Percentiles rank a stretch among this genome's conserved stretches.
phyloP scores from a whole-genome alignment of 164 flowering plant species.

The Umbellularia californica region DNA sequence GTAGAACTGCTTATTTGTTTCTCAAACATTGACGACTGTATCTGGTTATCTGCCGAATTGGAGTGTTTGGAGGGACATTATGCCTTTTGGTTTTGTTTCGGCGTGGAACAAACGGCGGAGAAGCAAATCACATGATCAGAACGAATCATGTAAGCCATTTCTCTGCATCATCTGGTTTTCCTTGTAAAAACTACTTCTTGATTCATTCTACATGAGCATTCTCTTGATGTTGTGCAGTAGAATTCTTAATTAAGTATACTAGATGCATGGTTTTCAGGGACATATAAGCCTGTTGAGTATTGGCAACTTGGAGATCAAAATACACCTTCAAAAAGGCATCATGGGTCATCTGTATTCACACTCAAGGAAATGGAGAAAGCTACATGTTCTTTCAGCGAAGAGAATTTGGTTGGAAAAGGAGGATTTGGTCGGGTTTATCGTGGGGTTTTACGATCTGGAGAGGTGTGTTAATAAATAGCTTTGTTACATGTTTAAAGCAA shows the following conservation, averaged over 20 bases:
- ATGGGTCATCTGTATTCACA: slow-evolving; percentile 74
- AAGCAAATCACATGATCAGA: slow-evolving; percentile 72
- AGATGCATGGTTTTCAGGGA: slow-evolving; percentile 49
- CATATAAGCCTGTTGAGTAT: slow-evolving; percentile 55
- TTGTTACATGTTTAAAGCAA: too few species aligned
- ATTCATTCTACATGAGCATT: neutral
- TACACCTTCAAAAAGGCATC: slow-evolving; percentile 44
- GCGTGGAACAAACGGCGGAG: slow-evolving; percentile 95
- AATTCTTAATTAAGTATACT: neutral
- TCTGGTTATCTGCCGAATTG: neutral
- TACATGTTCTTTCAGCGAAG: slow-evolving; percentile 71
- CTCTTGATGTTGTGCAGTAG: neutral
- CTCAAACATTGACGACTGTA: neutral
- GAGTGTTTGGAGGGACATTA: slow-evolving; percentile 16
- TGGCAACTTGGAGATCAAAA: slow-evolving; percentile 70
- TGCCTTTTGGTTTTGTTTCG: slow-evolving; percentile 85
- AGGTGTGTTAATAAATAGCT: slow-evolving; percentile 42
- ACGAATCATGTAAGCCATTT: slow-evolving; percentile 67
- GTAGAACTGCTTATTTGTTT: neutral
- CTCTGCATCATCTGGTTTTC: slow-evolving; percentile 1
- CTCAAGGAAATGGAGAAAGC: slow-evolving; percentile 97
- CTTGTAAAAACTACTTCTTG: neutral
- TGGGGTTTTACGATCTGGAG: slow-evolving; percentile 79
- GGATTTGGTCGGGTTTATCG: slow-evolving; percentile 91
- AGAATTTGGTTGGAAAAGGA: slow-evolving; percentile 81